Conservation (phyloP, 345 rosid species). For the Populus alba region DNA sequence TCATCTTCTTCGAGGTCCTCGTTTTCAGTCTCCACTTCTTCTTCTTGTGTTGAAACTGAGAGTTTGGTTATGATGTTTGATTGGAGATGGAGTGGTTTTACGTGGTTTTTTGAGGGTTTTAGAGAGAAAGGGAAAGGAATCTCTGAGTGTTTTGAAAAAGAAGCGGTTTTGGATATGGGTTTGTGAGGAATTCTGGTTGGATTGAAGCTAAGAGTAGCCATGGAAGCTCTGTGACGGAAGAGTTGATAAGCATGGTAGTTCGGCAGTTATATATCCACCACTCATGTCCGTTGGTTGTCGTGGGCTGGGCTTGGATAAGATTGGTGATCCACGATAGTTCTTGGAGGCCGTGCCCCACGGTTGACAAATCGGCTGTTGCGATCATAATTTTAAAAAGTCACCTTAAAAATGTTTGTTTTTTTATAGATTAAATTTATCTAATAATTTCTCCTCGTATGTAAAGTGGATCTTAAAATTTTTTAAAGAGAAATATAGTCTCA, state of each 20-base stretch:
- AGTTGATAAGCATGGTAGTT: constrained; percentile 16
- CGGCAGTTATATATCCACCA: constrained; percentile 36
- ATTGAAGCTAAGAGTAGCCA: constrained; percentile 81
- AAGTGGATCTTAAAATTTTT: too few relatives aligned
- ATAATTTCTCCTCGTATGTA: too few relatives aligned
- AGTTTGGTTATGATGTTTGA: constrained; percentile 40
- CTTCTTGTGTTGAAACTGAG: constrained; percentile 54
- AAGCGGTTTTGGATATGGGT: constrained; percentile 34
- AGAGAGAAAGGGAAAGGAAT: constrained; percentile 21
- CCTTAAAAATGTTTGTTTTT: too few relatives aligned
- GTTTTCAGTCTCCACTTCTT: constrained; percentile 30
- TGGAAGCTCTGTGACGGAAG: constrained; percentile 29
- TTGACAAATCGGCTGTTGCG: too few relatives aligned
- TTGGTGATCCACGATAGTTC: not conserved
- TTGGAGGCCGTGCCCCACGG: not conserved
- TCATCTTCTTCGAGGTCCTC: constrained; percentile 46
- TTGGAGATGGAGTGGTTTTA: constrained; percentile 33
- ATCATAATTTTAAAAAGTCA: too few relatives aligned
- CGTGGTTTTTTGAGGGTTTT: constrained; percentile 18
- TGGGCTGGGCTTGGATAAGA: constrained; percentile 5
- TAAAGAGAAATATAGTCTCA: too few relatives aligned
- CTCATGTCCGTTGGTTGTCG: constrained; percentile 10
- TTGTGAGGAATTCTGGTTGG: constrained; percentile 48
- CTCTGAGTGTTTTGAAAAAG: constrained; percentile 36
- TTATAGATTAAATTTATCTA: too few relatives aligned